Base-by-base conservation (phyloP, 805 yeast genomes). In the Dipodascopsis uninucleata region DNA sequence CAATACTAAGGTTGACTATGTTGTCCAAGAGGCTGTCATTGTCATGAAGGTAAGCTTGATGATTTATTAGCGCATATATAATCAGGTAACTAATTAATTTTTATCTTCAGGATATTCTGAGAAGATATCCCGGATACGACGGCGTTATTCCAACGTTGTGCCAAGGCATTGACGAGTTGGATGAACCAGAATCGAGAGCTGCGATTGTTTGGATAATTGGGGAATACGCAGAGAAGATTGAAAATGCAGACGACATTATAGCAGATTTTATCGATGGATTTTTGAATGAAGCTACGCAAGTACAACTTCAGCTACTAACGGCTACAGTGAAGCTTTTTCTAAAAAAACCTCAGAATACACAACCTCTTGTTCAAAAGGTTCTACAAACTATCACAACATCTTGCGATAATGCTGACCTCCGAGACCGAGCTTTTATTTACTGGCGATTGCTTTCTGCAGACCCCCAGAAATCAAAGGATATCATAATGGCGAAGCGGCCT, bases 151-250 rank as follows among this genome's bases (percentile, higher is more conserved):
- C 70, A 4, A 44, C 50, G 56, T 61, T 81, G 23, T 65, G 77
- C 20, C 64, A 67, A 36, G 69, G 71, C 43, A 60, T 70, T 8
- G 81, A 79, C 36, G 70, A 71, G 26, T 69, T 87, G n/a, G 82
- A 81, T 33, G 96, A 88, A 57, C 78, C 86, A 0, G 96, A 88
- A 48, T 73, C 96, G 0, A 80, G 81, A 46, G 75, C 81, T 5
- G 80, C 96, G 0, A 65, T 85, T 62, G 76, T 84, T 12, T 89
- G 96, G 96, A 81, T 89, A 22, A 65, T 85, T 8, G 95, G 96
- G 1, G 87, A 86, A 45, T 82, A 77, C 60, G 75, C 82, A n/a
- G 69, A 71, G 12, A 56, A 65, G 3, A 72, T 86, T 22, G 71
- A 71, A 3, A 65, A 67, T 22, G 64, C 68, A 25, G 61, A 58